Evolutionary conservation across 805 yeast species (phyloP), one percentile per base, ranked within the genome.

Genomic region (Candida sithepensis): DNA sequence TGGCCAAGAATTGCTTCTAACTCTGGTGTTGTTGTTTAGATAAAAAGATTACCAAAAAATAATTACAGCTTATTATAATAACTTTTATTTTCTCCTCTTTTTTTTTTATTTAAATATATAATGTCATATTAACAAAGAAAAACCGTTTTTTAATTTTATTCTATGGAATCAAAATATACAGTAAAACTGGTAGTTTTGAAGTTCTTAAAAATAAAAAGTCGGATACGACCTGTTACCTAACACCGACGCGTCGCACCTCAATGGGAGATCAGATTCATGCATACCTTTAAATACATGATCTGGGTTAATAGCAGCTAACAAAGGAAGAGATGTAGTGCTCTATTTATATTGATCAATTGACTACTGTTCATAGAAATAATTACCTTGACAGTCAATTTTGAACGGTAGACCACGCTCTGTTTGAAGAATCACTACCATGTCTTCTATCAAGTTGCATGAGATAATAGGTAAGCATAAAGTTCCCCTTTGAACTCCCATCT

Each of bases 1-100:
- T 94, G 99, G 99, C 99, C 99, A 77, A 89, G 99, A 84, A 94
- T 94, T 82, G 98, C 99, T 72, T 90, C 97, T 66, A 89, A 89
- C 92, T 94, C 99, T 69, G 99, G 99, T 89, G 99, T 94, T 75
- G 99, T 94, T 77, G 99, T 91, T 75, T 94, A 91, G 83, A 68
- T 56, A 43, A 24, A 24, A 24, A 28, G 34, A 37, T 43, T 20
- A 36, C 9, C 3, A 26, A 19, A 37, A 13, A 37, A 13, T 16
- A n/a, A 20, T 34, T 16, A 34, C 34, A 30, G 34, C 34, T 52
- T 51, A 45, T 41, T 24, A 24, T 24, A 24, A 24, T 24, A 24
- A 24, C 28, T 24, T 24, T 46, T 45, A 43, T 49, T 34, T 34
- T 34, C 38, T 34, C 38, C 34, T 7, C 28, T 41, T 39, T 46